Conservation (phyloP, 1,139 yeast species). For the Scheffersomyces titani region DNA sequence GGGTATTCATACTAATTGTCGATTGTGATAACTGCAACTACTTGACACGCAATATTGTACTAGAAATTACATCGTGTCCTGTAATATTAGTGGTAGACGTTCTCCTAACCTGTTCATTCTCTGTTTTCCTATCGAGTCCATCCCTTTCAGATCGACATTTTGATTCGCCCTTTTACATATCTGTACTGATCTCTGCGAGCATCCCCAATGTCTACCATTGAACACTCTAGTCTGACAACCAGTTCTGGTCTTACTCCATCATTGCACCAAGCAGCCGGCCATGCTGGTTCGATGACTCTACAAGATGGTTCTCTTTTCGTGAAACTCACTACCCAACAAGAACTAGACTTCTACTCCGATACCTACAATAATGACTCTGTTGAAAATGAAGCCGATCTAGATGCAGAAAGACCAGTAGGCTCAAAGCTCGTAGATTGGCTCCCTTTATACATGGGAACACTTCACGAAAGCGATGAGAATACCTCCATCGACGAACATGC, state of each 20-base stretch:
- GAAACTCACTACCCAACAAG: constrained; percentile 65
- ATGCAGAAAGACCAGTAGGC: constrained; percentile 29
- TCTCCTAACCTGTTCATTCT: not conserved
- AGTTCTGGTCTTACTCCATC: constrained; percentile 15
- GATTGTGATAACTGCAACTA: not conserved
- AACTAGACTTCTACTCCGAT: constrained; percentile 66
- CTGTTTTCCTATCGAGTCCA: not conserved
- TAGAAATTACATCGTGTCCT: not conserved
- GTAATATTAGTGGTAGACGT: not conserved
- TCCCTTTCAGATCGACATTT: not conserved
- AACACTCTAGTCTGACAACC: not conserved
- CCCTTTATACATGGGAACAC: constrained; percentile 42
- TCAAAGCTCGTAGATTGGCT: constrained; percentile 54
- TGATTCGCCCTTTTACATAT: not conserved
- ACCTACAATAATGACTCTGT: constrained; percentile 19
- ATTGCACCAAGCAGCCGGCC: constrained; percentile 80
- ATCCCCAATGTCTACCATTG: not conserved
- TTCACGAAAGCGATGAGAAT: constrained; percentile 29
- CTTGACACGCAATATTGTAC: not conserved
- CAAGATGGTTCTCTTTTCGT: constrained; percentile 66
- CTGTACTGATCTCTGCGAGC: not conserved
- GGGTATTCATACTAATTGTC: not conserved
- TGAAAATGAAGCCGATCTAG: constrained; percentile 8
- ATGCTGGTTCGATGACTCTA: constrained; percentile 68
- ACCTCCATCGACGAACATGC: not conserved